These are phyloP conservation scores for Sugiyamaella xylanicola DNA, from an alignment of 1,139 yeast species.

Conservation along the genomic window DNA sequence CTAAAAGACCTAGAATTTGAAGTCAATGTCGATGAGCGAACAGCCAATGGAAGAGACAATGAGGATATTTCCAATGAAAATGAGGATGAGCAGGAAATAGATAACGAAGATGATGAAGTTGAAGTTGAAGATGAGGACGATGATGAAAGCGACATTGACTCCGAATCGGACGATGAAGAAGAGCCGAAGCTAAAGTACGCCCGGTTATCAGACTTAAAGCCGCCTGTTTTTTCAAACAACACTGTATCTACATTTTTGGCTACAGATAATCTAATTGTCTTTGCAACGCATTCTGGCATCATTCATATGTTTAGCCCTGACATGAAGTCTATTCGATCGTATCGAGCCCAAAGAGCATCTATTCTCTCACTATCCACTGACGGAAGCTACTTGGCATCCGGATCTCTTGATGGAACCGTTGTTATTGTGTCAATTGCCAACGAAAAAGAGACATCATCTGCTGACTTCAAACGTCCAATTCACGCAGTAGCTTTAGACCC, in stretches of 20 bases:
- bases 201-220: slow-evolving; percentile 64
- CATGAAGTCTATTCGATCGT: slow-evolving; percentile 62
- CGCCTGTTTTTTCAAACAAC: slow-evolving; percentile 68
- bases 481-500: slow-evolving; percentile 83
- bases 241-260: slow-evolving; percentile 72
- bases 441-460: slow-evolving; percentile 66
- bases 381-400: slow-evolving; percentile 74
- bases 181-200: slow-evolving; percentile 80
- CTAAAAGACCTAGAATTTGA: too few species aligned
- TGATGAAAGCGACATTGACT: slow-evolving; percentile 30
- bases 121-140: slow-evolving; percentile 19
- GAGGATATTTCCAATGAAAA: neutral
- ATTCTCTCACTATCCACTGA: slow-evolving; percentile 69
- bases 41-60: slow-evolving; percentile 2
- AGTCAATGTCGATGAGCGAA: neutral
- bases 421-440: slow-evolving; percentile 73
- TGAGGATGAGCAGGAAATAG: slow-evolving; percentile 12
- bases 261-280: slow-evolving; percentile 61
- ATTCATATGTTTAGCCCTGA: slow-evolving; percentile 67
- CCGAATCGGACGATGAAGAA: slow-evolving; percentile 46
- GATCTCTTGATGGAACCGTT: slow-evolving; percentile 91
- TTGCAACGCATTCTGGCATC: slow-evolving; percentile 90
- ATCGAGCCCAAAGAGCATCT: slow-evolving; percentile 85
- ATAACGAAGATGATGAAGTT: slow-evolving; percentile 19
- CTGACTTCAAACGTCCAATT: slow-evolving; percentile 84